A percentile compares a stretch with the other conserved stretches of the same genome.
These are phyloP conservation scores for Coemansia sp. DNA, from an alignment of 192 early-diverging fungal genomes.

Conservation along the genomic window DNA sequence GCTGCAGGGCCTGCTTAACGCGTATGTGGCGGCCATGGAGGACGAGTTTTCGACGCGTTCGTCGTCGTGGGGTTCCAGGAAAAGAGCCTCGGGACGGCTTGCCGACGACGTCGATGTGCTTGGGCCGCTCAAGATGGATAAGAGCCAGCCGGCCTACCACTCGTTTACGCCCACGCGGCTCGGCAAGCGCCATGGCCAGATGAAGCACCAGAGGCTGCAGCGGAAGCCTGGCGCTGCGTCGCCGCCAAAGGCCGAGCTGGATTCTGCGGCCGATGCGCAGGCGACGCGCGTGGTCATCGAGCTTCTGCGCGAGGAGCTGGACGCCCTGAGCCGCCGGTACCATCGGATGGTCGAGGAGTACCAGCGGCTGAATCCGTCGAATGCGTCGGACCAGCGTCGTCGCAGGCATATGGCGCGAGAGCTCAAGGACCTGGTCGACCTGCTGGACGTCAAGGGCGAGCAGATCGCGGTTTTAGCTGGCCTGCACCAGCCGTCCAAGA, in stretches of 20 bases:
- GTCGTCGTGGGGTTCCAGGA: neutral
- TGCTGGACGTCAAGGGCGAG: conserved; percentile 52
- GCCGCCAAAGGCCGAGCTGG: neutral
- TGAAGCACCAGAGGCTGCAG: neutral
- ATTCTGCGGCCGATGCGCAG: neutral
- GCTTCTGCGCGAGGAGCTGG: conserved; percentile 44
- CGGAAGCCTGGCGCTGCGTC: neutral
- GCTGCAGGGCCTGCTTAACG: conserved; percentile 43
- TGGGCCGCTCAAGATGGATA: neutral
- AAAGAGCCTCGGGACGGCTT: neutral
- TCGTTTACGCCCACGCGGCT: conserved; percentile 26
- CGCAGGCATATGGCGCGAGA: conserved; percentile 41
- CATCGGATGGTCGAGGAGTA: conserved; percentile 40
- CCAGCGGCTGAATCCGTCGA: conserved; percentile 24
- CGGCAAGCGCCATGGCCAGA: neutral
- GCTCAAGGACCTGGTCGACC: conserved; percentile 49
- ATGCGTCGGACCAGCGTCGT: conserved; percentile 17
- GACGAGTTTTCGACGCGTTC: conserved; percentile 9
- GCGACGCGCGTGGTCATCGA: conserved; percentile 28
- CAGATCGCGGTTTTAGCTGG: conserved; percentile 43
- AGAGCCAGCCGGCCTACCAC: conserved; percentile 7
- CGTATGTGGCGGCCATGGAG: conserved; percentile 49
- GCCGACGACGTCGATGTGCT: too few species aligned
- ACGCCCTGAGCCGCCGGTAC: conserved; percentile 50
- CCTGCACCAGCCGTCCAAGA: conserved; percentile 16